phyloP scores from a whole-genome alignment of 202 grass and related monocot genomes.

The Eragrostis tef region DNA sequence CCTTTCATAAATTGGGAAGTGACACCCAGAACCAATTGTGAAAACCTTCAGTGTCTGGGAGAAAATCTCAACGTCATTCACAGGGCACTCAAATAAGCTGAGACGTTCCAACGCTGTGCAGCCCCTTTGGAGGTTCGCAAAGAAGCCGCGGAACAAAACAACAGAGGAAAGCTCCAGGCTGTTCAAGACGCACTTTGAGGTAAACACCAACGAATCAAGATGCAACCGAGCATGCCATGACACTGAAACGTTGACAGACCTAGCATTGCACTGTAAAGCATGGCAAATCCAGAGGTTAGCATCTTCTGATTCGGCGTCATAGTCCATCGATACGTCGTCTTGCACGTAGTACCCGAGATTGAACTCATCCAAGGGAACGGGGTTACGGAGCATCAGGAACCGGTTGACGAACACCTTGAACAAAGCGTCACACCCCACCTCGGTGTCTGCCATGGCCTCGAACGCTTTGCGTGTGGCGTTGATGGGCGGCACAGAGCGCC shows the following conservation, averaged over 20 bases:
- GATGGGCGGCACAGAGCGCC: conserved; percentile 22
- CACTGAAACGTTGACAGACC: background rate
- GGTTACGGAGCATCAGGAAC: conserved; percentile 30
- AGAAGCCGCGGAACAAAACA: background rate
- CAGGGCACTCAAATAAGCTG: background rate
- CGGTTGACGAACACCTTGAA: conserved; percentile 40
- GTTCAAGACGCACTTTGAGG: background rate
- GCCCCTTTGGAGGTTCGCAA: background rate
- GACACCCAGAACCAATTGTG: rapidly evolving
- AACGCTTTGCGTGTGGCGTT: conserved; percentile 1
- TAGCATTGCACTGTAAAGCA: background rate
- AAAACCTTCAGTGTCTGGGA: conserved; percentile 18
- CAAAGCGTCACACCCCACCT: background rate
- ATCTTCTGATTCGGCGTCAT: background rate
- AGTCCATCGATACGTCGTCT: background rate
- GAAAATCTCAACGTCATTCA: background rate
- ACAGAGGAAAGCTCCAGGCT: background rate
- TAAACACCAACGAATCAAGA: background rate
- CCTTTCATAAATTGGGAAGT: background rate
- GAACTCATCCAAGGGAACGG: background rate
- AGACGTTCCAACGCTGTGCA: conserved; percentile 14
- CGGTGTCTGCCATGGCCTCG: background rate
- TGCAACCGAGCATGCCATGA: background rate
- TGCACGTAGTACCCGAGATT: background rate
- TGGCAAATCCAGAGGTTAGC: conserved; percentile 14